These are phyloP conservation scores for Earliella scabrosa DNA, from an alignment of 1,284 basidiomycete species.

Conservation along the genomic window DNA sequence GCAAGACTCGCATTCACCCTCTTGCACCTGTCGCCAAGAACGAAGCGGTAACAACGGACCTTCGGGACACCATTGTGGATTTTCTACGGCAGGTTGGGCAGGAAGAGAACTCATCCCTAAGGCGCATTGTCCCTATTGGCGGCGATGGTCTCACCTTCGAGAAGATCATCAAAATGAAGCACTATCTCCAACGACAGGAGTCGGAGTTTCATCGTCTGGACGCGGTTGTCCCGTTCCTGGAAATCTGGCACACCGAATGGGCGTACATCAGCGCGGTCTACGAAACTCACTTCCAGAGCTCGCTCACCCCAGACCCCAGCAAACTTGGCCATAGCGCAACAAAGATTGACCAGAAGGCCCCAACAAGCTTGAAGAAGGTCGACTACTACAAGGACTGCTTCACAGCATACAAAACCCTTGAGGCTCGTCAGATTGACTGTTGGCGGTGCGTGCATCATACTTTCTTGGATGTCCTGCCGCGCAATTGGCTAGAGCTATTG, in stretches of 20 bases:
- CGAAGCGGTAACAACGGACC: background rate
- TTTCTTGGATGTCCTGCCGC: too few species aligned
- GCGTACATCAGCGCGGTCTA: slow-evolving; percentile 25
- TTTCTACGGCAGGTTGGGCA: background rate
- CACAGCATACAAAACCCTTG: slow-evolving; percentile 28
- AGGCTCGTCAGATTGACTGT: slow-evolving; percentile 34
- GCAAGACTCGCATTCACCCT: background rate
- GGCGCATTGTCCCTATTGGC: background rate
- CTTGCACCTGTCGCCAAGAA: background rate
- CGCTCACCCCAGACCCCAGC: slow-evolving; percentile 29
- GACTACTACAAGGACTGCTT: slow-evolving; percentile 34
- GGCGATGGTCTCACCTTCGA: slow-evolving; percentile 40
- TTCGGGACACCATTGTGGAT: background rate
- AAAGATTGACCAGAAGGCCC: background rate
- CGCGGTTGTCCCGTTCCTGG: slow-evolving; percentile 26
- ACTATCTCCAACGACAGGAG: slow-evolving; percentile 35
- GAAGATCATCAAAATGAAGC: slow-evolving; percentile 33
- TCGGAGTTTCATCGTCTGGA: slow-evolving; percentile 24
- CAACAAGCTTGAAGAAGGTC: slow-evolving; percentile 7
- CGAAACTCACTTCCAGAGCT: slow-evolving; percentile 27
- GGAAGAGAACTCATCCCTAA: background rate
- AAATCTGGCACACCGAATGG: slow-evolving; percentile 33
- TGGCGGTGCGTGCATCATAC: slow-evolving; percentile 36
- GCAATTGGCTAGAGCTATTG: too few species aligned
- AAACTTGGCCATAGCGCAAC: slow-evolving; percentile 26